Evolutionary conservation across 768 basidiomycete genomes (phyloP), one percentile per base, ranked within the genome.

Genomic region (Jaapia argillacea): DNA sequence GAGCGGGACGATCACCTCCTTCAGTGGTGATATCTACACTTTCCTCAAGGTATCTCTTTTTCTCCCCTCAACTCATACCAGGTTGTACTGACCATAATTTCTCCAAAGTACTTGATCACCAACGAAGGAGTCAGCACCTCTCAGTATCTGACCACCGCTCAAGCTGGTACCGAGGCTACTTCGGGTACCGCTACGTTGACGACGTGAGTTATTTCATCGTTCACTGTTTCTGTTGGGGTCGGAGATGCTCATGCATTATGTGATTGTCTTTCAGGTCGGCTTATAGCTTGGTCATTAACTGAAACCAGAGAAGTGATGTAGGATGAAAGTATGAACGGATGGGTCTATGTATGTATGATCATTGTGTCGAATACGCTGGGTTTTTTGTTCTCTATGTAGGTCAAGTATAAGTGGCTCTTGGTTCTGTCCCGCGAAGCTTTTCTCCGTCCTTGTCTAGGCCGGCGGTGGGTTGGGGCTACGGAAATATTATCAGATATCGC

Each of bases 91-190:
- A 23, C 33, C 27, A 12, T 38, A 82, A n/a, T n/a, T n/a, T n/a
- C n/a, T n/a, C n/a, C n/a, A n/a, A n/a, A n/a, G 78, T 73, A 77
- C 48, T 56, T 84, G 52, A 71, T 70, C 0, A 42, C 68, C 6
- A 59, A 65, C 37, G 61, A 70, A 25, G 64, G 68, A 4, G 48
- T 84, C 24, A 57, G 60, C 46, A 53, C 67, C 12, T 71, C 74
- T 2, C 71, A 83, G 51, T 83, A 69, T 60, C 64, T 83, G 42
- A 68, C 57, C 27, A 77, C 71, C 10, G 70, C 70, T 1, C 79
- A 83, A 52, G 79, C 68, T 5, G 81, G 81, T 4, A 76, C 75
- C 0, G 81, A 84, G 56, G 72, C 74, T 13, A 80, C 75, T 0
- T 66, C 66, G 7, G 79, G 79, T n/a, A 63, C 64, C 23, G 77